A percentile compares a stretch with the other conserved stretches of the same genome.
phyloP scores from a whole-genome alignment of 805 yeast species.

The Kluyveromyces lactis region DNA sequence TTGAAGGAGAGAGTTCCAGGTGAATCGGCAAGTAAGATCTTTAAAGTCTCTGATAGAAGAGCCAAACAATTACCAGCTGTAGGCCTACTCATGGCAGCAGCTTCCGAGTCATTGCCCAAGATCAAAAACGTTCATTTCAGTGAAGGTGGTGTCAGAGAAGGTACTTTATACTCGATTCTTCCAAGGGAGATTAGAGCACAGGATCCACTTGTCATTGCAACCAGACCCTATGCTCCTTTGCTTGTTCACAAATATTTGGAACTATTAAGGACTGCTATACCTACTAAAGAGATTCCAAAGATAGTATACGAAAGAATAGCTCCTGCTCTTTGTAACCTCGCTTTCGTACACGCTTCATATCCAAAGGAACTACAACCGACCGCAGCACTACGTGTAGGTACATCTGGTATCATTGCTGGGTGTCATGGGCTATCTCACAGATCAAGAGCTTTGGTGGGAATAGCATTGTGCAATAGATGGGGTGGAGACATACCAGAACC shows the following conservation, averaged over 20 bases:
- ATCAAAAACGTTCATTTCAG: slow-evolving; percentile 58
- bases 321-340: slow-evolving; percentile 64
- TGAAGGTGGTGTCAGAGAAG: slow-evolving; percentile 76
- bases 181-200: slow-evolving; percentile 50
- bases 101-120: slow-evolving; percentile 51
- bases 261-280: slow-evolving; percentile 49
- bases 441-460: slow-evolving; percentile 61
- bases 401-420: slow-evolving; percentile 68
- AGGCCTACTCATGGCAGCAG: slow-evolving; percentile 52
- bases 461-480: slow-evolving; percentile 74
- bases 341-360: slow-evolving; percentile 69
- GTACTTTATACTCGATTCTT: slow-evolving; percentile 55
- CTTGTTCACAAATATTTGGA: slow-evolving; percentile 49
- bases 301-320: slow-evolving; percentile 52
- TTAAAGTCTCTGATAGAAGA: slow-evolving; percentile 58
- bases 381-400: slow-evolving; percentile 64
- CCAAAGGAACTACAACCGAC: slow-evolving; percentile 71
- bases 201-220: slow-evolving; percentile 63
- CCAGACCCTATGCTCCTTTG: slow-evolving; percentile 64
- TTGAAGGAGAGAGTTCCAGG: slow-evolving; percentile 42
- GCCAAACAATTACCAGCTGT: slow-evolving; percentile 64
- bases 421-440: slow-evolving; percentile 69
- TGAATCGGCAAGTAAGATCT: slow-evolving; percentile 35
- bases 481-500: slow-evolving; percentile 65
- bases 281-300: slow-evolving; percentile 45